Evolutionary conservation across 106 monocot genomes (phyloP).

Genomic region (Dendrobium officinale): DNA sequence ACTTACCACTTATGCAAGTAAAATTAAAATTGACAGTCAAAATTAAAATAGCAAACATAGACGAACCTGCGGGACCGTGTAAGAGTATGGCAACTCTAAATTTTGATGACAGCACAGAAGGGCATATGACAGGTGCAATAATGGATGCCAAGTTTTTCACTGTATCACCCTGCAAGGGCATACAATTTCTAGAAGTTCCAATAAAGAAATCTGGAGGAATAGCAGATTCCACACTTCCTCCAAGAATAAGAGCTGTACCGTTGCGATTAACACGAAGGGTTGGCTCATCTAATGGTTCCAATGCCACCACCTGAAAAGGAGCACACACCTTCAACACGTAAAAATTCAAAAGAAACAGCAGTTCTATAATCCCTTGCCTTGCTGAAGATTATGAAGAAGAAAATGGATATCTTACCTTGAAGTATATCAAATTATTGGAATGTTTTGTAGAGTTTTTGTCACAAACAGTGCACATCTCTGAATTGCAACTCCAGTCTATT

Average conservation of each 20-base stretch:
- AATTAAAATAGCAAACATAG: not conserved
- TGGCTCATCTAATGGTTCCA: conserved; percentile 70
- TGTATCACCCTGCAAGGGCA: conserved; percentile 60
- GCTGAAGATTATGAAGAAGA: not conserved
- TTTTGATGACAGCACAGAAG: conserved; percentile 59
- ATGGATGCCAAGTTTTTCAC: conserved; percentile 56
- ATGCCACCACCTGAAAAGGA: conserved; percentile 55
- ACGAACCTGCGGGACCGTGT: conserved; percentile 67
- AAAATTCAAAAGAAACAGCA: conserved; percentile 5
- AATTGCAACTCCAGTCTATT: conserved; percentile 71
- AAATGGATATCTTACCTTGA: conserved; percentile 53
- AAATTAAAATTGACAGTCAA: not conserved
- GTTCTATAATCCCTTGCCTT: not conserved
- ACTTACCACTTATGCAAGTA: not conserved
- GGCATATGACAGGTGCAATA: conserved; percentile 59
- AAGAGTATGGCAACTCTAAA: conserved; percentile 71
- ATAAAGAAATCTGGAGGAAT: conserved; percentile 61
- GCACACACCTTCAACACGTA: not conserved
- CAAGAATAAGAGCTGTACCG: conserved; percentile 77
- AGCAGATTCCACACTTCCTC: conserved; percentile 66
- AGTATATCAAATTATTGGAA: conserved; percentile 54
- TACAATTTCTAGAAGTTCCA: conserved; percentile 11
- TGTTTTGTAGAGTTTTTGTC: conserved; percentile 16
- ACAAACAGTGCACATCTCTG: conserved; percentile 65
- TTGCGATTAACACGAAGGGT: conserved; percentile 56